phyloP scores from a whole-genome alignment of 2,329 filamentous ascomycete genomes.

The Fusarium burgessii region DNA sequence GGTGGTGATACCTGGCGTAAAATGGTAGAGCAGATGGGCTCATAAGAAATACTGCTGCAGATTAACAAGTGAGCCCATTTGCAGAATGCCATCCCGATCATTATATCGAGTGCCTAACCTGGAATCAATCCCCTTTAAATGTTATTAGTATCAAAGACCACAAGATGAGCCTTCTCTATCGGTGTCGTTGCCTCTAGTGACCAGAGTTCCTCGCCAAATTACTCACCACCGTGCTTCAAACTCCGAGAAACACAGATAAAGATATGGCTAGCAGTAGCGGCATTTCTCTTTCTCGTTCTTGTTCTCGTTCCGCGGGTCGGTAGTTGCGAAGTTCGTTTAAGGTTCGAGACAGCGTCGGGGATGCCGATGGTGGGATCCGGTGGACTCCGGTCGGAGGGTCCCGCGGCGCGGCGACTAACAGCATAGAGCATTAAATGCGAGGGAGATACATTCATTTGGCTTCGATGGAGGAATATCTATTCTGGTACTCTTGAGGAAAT shows the following conservation, averaged over 20 bases:
- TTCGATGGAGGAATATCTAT: not conserved
- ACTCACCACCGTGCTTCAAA: not conserved
- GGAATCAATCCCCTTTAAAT: too few relatives aligned
- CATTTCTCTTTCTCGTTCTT: not conserved
- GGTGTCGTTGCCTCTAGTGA: not conserved
- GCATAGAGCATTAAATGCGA: not conserved
- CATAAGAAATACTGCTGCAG: too few relatives aligned
- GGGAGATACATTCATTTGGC: too few relatives aligned
- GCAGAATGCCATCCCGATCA: not conserved
- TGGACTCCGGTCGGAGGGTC: not conserved
- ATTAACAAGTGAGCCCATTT: not conserved
- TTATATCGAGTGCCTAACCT: too few relatives aligned
- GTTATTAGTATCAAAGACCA: not conserved
- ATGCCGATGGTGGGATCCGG: not conserved
- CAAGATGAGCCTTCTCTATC: too few relatives aligned
- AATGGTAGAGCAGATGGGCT: not conserved
- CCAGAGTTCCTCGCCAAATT: not conserved
- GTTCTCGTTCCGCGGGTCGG: not conserved
- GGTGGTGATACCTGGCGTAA: not conserved
- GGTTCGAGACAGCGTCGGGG: not conserved
- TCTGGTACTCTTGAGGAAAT: not conserved
- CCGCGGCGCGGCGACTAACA: not conserved
- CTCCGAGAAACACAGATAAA: not conserved
- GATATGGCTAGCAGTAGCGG: not conserved
- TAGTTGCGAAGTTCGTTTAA: not conserved